phyloP scores from a whole-genome alignment of 2,329 filamentous ascomycete species.

The Alternaria triticimaculans region DNA sequence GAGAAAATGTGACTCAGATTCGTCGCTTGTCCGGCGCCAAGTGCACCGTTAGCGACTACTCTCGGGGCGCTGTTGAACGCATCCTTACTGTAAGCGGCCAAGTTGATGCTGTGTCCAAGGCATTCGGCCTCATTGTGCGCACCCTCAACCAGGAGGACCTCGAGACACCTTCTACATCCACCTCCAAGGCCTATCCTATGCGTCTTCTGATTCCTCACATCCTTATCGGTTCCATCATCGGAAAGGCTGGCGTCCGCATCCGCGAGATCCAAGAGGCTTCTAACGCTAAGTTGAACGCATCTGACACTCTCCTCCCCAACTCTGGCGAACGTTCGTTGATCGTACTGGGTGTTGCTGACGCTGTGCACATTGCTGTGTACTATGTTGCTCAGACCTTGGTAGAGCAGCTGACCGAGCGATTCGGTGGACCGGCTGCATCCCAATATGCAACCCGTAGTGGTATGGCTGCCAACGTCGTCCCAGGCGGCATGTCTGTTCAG shows the following conservation, averaged over 20 bases:
- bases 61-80: conserved; percentile 94
- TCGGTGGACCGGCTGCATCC: conserved; percentile 94
- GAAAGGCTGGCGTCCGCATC: conserved; percentile 93
- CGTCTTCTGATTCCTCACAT: conserved; percentile 96
- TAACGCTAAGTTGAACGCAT: conserved; percentile 93
- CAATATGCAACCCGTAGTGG: conserved; percentile 96
- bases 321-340: conserved; percentile 98
- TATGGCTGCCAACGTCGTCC: conserved; percentile 89
- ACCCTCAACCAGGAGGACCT: conserved; percentile 97
- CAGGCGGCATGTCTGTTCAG: conserved; percentile 98
- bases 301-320: conserved; percentile 89
- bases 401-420: conserved; percentile 95
- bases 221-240: conserved; percentile 97
- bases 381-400: conserved; percentile 98
- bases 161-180: conserved; percentile 82
- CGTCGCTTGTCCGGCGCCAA: conserved; percentile 94
- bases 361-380: conserved; percentile 98
- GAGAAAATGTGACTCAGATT: conserved; percentile 98
- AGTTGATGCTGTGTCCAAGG: conserved; percentile 97
- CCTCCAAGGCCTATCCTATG: conserved; percentile 96
- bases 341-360: conserved; percentile 95
- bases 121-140: conserved; percentile 96
- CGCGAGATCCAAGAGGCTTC: conserved; percentile 98
- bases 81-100: conserved; percentile 96
- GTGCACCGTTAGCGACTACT: conserved; percentile 98